Evolutionary conservation across 2,329 filamentous ascomycete species (phyloP).

Genomic region (Elsinoe batatas): DNA sequence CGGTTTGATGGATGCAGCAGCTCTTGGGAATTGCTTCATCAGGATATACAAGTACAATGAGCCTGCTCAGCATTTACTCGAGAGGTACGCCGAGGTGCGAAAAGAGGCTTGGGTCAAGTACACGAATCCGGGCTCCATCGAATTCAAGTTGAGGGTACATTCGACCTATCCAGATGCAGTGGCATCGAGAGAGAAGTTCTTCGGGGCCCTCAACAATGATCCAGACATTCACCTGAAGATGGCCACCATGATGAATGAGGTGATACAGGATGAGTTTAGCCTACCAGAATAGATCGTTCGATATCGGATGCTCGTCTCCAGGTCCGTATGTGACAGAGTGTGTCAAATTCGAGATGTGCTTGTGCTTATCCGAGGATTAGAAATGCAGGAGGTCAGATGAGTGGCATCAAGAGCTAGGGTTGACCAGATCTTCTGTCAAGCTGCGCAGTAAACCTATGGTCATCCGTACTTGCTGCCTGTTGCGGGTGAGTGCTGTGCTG

Average conservation of each 20-base stretch:
- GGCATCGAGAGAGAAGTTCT: slow-evolving; percentile 3
- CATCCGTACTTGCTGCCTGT: neutral
- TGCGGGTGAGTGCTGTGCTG: too few relatives aligned
- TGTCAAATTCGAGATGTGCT: too few relatives aligned
- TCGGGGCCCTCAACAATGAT: neutral
- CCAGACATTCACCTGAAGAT: slow-evolving; percentile 1
- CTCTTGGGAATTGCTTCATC: slow-evolving; percentile 15
- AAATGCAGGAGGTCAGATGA: neutral
- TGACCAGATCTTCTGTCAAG: neutral
- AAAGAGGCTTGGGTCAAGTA: slow-evolving; percentile 4
- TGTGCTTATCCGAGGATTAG: neutral
- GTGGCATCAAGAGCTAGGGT: neutral
- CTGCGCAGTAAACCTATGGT: neutral
- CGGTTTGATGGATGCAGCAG: slow-evolving; percentile 13
- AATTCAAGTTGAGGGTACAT: slow-evolving; percentile 8
- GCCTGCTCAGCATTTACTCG: slow-evolving; percentile 1
- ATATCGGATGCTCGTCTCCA: neutral
- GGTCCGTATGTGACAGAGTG: too few relatives aligned
- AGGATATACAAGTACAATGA: slow-evolving; percentile 12
- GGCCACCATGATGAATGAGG: slow-evolving; percentile 4
- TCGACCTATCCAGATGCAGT: neutral
- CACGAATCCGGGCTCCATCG: slow-evolving; percentile 6
- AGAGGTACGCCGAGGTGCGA: slow-evolving; percentile 1
- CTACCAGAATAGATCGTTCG: neutral
- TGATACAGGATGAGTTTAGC: slow-evolving; percentile 7